Percentiles rank a stretch among this genome's conserved stretches.
Conservation (phyloP, 2,329 filamentous ascomycete species). For the Ambrosiella xylebori region DNA sequence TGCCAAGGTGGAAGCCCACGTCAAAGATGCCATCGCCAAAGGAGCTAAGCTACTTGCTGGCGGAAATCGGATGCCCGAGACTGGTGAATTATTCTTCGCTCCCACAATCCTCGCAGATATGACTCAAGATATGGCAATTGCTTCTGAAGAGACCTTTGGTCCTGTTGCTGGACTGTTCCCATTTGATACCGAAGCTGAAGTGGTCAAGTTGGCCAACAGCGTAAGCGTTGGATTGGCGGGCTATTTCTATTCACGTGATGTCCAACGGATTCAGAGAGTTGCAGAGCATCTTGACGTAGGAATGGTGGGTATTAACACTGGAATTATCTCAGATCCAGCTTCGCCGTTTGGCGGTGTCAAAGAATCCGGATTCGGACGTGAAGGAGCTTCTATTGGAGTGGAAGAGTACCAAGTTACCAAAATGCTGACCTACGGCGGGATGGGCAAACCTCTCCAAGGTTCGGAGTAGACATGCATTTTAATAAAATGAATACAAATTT, state of each 20-base stretch:
- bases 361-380: constrained; percentile 62
- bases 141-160: constrained; percentile 84
- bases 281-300: constrained; percentile 62
- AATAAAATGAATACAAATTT: background rate
- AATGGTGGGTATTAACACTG: constrained; percentile 76
- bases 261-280: constrained; percentile 42
- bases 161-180: constrained; percentile 80
- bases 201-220: constrained; percentile 65
- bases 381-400: constrained; percentile 62
- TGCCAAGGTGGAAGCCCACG: constrained; percentile 61
- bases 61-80: constrained; percentile 53
- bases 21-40: constrained; percentile 60
- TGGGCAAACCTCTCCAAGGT: constrained; percentile 36
- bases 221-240: constrained; percentile 78
- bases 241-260: constrained; percentile 68
- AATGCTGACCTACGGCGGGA: constrained; percentile 38
- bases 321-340: constrained; percentile 41
- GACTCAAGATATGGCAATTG: constrained; percentile 69
- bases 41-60: constrained; percentile 61
- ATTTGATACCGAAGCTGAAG: constrained; percentile 79
- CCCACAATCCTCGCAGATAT: constrained; percentile 81
- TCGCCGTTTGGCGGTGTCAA: constrained; percentile 65
- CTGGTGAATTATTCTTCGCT: constrained; percentile 76
- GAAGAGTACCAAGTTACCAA: constrained; percentile 62
- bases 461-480: background rate